Evolutionary conservation across 1,139 yeast genomes (phyloP), one percentile per base, ranked within the genome.

Genomic region (Magnusiomyces suaveolens): DNA sequence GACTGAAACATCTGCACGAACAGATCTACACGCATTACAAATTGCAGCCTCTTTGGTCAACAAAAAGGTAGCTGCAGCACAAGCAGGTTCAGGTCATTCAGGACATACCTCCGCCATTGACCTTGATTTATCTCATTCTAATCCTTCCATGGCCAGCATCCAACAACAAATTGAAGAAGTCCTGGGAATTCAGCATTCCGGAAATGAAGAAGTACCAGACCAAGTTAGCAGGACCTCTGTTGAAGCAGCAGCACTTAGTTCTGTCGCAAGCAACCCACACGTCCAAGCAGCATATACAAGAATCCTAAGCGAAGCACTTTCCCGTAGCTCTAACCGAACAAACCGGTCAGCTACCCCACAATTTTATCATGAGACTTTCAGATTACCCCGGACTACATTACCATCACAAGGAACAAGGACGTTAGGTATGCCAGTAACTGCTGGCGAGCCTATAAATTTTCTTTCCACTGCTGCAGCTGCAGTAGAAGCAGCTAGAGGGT

Each of bases 1-100:
- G n/a, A 16, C 47, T 23, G 47, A 43, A 43, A 46, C 29, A 12
- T 23, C 38, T 41, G 50, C 46, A 32, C 52, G 53, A 38, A 32
- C 59, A 2, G 59, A 54, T 43, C 53, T 56, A 12, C 49, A 52
- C 43, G 54, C 54, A 44, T 50, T 56, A 12, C 57, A 55, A 48
- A 38, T 55, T 43, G 55, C 55, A 16, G 59, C 53, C 6, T 48
- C 51, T 14, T 24, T 48, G 32, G 29, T 48, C 3, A 16, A 29
- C 12, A 32, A 46, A 46, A 46, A 46, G 14, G 44, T 24, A 21
- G 48, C 48, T 16, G 23, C 38, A 20, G 48, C 48, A 26, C 41
- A 24, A 14, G 43, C 43, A 36, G 51, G 29, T n/a, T 10, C 23
- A 8, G 24, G 24, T 23, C n/a, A 21, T 14, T 32, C 43, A 6